A percentile compares a stretch with the other conserved stretches of the same genome.
Evolutionary conservation across 2,329 filamentous ascomycete species (phyloP).

Genomic region (Raffaelea ambrosiae): DNA sequence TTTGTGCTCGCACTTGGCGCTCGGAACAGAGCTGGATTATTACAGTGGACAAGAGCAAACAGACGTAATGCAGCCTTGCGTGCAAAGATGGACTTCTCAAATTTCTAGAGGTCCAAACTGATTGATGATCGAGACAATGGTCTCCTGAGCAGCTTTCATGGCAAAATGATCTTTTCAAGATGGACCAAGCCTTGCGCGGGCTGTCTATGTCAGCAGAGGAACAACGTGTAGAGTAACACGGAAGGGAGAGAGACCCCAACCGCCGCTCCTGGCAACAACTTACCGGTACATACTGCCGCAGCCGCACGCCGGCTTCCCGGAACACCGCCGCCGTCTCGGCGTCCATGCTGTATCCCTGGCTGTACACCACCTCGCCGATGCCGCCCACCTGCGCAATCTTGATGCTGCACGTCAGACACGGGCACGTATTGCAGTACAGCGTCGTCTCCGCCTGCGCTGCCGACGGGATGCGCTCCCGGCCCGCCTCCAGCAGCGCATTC

Average conservation of each 20-base stretch:
- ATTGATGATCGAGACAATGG: neutral
- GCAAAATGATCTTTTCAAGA: conserved; percentile 43
- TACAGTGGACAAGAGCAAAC: too few species aligned
- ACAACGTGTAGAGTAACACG: neutral
- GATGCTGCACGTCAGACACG: conserved; percentile 94
- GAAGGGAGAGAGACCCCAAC: conserved; percentile 6
- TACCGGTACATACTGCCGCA: conserved; percentile 79
- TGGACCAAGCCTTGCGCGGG: conserved; percentile 57
- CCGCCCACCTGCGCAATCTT: conserved; percentile 97
- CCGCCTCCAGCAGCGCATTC: conserved; percentile 91
- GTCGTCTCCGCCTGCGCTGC: conserved; percentile 60
- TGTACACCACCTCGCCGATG: conserved; percentile 92
- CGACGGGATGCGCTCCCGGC: conserved; percentile 65
- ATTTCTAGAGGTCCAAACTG: too few species aligned
- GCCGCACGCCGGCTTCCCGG: conserved; percentile 68
- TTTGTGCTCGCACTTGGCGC: too few species aligned
- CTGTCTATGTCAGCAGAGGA: conserved; percentile 17
- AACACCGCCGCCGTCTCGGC: conserved; percentile 74
- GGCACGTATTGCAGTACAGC: conserved; percentile 93
- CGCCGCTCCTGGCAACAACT: neutral
- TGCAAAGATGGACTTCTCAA: too few species aligned
- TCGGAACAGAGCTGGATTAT: too few species aligned
- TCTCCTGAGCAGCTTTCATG: neutral
- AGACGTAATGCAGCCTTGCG: neutral
- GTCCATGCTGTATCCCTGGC: conserved; percentile 92